Percentiles rank a stretch among this genome's conserved stretches.
Conservation (phyloP, 495 filamentous ascomycete species). For the Penicillium samsonianum region DNA sequence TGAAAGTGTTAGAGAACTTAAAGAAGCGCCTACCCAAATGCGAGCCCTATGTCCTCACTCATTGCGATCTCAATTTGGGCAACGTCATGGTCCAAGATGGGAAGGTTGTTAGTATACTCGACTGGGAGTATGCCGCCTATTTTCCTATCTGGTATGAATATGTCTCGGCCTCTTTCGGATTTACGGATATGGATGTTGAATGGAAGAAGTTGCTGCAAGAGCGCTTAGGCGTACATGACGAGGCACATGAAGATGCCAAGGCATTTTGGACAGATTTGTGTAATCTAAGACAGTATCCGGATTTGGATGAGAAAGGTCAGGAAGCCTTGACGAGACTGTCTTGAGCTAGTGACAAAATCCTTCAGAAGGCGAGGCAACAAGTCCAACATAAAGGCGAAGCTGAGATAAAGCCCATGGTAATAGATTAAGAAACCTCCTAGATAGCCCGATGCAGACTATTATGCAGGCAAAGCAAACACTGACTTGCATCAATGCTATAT, state of each 20-base stretch:
- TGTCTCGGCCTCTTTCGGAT: conserved; percentile 20
- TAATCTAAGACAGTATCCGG: conserved; percentile 23
- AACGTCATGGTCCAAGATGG: conserved; percentile 34
- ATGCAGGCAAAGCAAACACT: not conserved
- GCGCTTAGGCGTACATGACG: conserved; percentile 11
- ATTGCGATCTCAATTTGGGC: conserved; percentile 30
- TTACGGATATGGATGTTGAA: conserved; percentile 14
- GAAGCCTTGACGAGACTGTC: conserved; percentile 26
- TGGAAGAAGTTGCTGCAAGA: conserved; percentile 19
- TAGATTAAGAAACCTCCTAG: no score
- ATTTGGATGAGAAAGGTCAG: conserved; percentile 30
- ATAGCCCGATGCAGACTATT: no score
- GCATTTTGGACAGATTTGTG: conserved; percentile 17
- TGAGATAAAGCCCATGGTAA: no score
- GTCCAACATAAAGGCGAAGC: no score
- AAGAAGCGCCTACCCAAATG: conserved; percentile 23
- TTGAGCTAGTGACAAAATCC: no score
- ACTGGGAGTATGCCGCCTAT: conserved; percentile 34
- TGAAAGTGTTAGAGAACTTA: conserved; percentile 16
- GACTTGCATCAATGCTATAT: not conserved
- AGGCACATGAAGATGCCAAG: conserved; percentile 19
- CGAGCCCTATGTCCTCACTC: conserved; percentile 29
- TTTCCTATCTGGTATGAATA: conserved; percentile 31
- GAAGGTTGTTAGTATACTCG: conserved; percentile 24
- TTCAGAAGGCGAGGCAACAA: no score